Evolutionary conservation across 495 filamentous ascomycete genomes (phyloP).

Genomic region (Neurospora sp.): DNA sequence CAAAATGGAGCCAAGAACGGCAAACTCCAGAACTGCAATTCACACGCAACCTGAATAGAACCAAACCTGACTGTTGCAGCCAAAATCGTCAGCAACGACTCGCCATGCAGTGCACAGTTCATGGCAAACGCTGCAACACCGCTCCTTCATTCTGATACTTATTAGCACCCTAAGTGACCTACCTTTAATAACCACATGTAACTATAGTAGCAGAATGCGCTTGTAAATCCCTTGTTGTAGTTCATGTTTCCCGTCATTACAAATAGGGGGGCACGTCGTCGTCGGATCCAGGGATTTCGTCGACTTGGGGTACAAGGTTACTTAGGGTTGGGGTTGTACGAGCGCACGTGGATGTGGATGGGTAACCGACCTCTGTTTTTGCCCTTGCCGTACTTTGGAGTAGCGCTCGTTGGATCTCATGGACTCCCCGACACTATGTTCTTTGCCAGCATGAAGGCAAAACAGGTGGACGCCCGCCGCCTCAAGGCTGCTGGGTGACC

Average conservation of each 20-base stretch:
- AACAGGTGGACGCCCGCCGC: slow-evolving; percentile 28
- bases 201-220: not conserved
- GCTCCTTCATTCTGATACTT: not conserved
- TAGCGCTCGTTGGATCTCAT: not conserved
- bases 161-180: not conserved
- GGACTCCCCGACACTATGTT: slow-evolving; percentile 20
- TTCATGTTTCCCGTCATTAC: not conserved
- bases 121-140: not conserved
- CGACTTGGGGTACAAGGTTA: slow-evolving; percentile 10
- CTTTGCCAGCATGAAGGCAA: slow-evolving; percentile 31
- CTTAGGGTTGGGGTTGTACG: slow-evolving; percentile 21
- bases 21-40: not conserved
- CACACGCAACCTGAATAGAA: not conserved
- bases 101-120: not conserved
- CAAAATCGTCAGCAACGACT: not conserved
- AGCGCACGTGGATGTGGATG: not conserved
- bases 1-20: not conserved
- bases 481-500: slow-evolving; percentile 26
- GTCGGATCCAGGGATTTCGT: not conserved
- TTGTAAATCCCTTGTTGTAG: not conserved
- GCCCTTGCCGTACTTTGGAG: not conserved
- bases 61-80: not conserved
- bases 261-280: not conserved
- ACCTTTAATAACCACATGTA: not conserved
- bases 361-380: not conserved